Percentiles rank a stretch among this genome's conserved stretches.
Conservation (phyloP, 208 protist genomes). For the Leptomonas pyrrhocoris region DNA sequence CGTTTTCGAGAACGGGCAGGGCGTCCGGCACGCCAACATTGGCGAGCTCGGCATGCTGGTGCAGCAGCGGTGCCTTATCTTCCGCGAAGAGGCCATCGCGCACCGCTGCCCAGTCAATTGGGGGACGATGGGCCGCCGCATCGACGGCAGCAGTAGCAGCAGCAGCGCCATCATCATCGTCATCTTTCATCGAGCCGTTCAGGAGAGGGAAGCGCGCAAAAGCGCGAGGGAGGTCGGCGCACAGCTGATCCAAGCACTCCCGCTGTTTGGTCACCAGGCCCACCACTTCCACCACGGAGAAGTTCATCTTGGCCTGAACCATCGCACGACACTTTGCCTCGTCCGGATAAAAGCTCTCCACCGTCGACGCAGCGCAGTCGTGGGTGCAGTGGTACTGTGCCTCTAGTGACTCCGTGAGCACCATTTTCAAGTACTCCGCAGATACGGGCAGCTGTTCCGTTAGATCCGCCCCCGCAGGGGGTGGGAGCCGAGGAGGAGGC, state of each 20-base stretch:
- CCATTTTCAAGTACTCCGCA: neutral
- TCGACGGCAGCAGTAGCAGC: slow-evolving; percentile 10
- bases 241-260: slow-evolving; percentile 34
- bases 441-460: neutral
- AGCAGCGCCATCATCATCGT: neutral
- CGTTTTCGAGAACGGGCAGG: slow-evolving; percentile 34
- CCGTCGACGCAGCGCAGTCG: slow-evolving; percentile 32
- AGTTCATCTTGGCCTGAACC: slow-evolving; percentile 36
- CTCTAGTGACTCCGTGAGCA: slow-evolving; percentile 11
- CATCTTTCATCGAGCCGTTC: slow-evolving; percentile 16
- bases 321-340: slow-evolving; percentile 21
- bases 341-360: slow-evolving; percentile 34
- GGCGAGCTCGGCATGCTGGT: slow-evolving; percentile 19
- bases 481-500: neutral
- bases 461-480: neutral
- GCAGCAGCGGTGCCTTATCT: slow-evolving; percentile 21
- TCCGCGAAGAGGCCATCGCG: slow-evolving; percentile 16
- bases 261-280: slow-evolving; percentile 49
- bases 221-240: slow-evolving; percentile 15
- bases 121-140: neutral
- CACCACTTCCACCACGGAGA: slow-evolving; percentile 50
- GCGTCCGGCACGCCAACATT: slow-evolving; percentile 14
- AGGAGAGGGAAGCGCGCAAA: slow-evolving; percentile 41
- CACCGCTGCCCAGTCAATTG: slow-evolving; percentile 32
- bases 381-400: slow-evolving; percentile 30